Evolutionary conservation across 495 filamentous ascomycete genomes (phyloP).

Genomic region (Sporormia fimetaria): DNA sequence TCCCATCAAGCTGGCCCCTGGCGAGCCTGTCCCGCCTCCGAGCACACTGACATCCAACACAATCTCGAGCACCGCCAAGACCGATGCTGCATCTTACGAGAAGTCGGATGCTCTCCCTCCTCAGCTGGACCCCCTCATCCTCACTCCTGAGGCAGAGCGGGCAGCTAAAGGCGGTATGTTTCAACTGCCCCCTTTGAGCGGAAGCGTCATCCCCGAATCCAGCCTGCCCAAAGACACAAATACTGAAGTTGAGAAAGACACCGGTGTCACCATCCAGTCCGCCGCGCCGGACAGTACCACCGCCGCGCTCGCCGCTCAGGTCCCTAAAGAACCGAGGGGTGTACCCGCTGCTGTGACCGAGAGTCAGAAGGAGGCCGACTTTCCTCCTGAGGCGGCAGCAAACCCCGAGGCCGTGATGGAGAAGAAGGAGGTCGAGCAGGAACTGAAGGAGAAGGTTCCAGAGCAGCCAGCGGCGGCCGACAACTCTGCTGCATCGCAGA

Average conservation of each 20-base stretch:
- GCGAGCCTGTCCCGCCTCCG: conserved; percentile 62
- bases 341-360: conserved; percentile 19
- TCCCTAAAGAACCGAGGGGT: conserved; percentile 48
- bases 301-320: conserved; percentile 54
- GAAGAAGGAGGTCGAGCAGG: conserved; percentile 21
- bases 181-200: conserved; percentile 49
- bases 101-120: conserved; percentile 41
- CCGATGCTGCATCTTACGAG: conserved; percentile 78
- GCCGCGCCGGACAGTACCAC: conserved; percentile 61
- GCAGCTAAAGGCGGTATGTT: conserved; percentile 44
- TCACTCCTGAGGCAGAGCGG: conserved; percentile 36
- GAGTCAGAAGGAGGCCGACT: conserved; percentile 19
- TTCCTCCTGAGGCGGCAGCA: conserved; percentile 16
- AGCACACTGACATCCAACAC: conserved; percentile 45
- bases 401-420: conserved; percentile 19
- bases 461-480: conserved; percentile 26
- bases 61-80: conserved; percentile 50
- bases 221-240: conserved; percentile 57
- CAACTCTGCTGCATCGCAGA: background rate
- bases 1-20: conserved; percentile 63
- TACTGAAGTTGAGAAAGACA: conserved; percentile 33
- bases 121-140: conserved; percentile 36
- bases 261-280: conserved; percentile 53
- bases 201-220: conserved; percentile 72
- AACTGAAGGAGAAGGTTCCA: conserved; percentile 20